Evolutionary conservation across 2,329 filamentous ascomycete genomes (phyloP).

Genomic region (Fusarium coffeatum): DNA sequence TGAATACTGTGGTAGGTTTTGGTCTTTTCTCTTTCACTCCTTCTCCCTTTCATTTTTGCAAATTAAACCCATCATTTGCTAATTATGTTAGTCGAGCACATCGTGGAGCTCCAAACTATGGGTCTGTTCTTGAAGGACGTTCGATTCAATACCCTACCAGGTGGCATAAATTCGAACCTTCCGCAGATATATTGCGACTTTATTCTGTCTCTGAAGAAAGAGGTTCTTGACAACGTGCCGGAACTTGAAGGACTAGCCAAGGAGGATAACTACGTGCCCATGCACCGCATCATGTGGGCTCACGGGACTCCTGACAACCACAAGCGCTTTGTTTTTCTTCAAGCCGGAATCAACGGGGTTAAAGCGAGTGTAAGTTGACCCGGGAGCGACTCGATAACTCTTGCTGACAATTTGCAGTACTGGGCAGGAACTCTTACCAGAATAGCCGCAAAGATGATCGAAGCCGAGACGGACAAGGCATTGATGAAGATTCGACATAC

Average conservation of each 20-base stretch:
- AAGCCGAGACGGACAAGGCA: constrained; percentile 1
- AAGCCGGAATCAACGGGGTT: constrained; percentile 1
- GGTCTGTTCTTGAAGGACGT: constrained; percentile 7
- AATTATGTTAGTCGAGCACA: constrained; percentile 12
- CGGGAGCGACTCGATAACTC: not conserved
- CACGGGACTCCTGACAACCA: constrained; percentile 3
- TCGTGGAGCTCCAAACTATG: constrained; percentile 16
- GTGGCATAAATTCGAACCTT: not conserved
- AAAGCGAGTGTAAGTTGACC: constrained; percentile 8
- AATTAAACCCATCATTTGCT: not conserved
- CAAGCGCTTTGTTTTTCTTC: constrained; percentile 8
- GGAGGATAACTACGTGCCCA: not conserved
- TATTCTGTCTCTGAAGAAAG: not conserved
- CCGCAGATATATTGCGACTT: constrained; percentile 19
- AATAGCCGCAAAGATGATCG: not conserved
- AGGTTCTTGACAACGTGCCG: constrained; percentile 5
- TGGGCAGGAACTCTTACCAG: not conserved
- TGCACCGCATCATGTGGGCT: constrained; percentile 9
- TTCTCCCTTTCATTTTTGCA: not conserved
- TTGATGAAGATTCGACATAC: constrained; percentile 2
- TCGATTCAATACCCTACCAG: not conserved
- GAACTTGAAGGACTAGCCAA: not conserved
- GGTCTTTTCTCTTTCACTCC: not conserved
- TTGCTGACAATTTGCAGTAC: constrained; percentile 1
- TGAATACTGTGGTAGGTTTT: constrained; percentile 11